phyloP scores from a whole-genome alignment of 306 rosid genomes.

The Acacia confusa region DNA sequence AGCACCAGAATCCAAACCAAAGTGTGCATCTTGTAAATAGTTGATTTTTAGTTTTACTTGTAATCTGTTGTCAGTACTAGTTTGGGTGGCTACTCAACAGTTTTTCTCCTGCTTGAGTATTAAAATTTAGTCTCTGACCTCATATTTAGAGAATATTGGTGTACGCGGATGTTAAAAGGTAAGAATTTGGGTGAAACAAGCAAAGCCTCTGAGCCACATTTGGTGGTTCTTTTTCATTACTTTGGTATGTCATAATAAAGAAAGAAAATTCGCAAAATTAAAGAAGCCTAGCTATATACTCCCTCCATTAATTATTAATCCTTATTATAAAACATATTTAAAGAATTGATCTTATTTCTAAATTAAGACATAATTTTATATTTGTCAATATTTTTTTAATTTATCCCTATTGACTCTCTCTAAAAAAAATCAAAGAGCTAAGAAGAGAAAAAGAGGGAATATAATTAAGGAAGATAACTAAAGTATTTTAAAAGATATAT shows the following conservation, averaged over 20 bases:
- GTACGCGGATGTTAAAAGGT: constrained; percentile 11
- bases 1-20: constrained; percentile 27
- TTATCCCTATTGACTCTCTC: no score
- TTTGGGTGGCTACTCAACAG: constrained; percentile 31
- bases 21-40: constrained; percentile 30
- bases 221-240: background rate
- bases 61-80: constrained; percentile 15
- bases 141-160: constrained; percentile 2
- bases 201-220: background rate
- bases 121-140: constrained; percentile 3
- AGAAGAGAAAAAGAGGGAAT: rapidly evolving
- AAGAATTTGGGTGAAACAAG: background rate
- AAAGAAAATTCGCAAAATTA: background rate
- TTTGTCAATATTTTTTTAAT: no score
- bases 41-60: background rate
- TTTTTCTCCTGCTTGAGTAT: constrained; percentile 32
- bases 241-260: background rate
- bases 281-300: background rate
- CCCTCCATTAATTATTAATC: no score
- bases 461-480: no score
- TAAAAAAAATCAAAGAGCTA: no score
- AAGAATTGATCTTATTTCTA: rapidly evolving
- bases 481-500: no score
- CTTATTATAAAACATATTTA: no score
- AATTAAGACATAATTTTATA: no score